These are phyloP conservation scores for Sugiyamaella paludigena DNA, from an alignment of 1,139 yeast genomes.

Conservation along the genomic window DNA sequence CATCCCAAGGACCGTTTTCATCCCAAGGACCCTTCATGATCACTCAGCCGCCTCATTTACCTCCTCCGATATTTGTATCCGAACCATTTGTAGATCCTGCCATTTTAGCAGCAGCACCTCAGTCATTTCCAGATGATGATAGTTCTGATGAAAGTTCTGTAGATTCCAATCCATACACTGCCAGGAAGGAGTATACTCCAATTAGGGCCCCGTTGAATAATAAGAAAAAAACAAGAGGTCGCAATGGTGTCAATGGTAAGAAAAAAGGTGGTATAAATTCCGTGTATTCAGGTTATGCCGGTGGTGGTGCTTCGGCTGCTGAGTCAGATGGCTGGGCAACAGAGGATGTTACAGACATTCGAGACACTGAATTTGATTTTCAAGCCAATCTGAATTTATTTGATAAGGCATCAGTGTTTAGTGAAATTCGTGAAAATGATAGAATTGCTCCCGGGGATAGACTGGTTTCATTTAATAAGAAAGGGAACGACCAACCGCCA, in stretches of 20 bases:
- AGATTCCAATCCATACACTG: constrained; percentile 11
- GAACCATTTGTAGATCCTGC: constrained; percentile 32
- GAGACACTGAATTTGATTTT: constrained; percentile 71
- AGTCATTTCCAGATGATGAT: constrained; percentile 6
- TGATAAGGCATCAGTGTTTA: constrained; percentile 77
- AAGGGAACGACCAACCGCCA: constrained; percentile 10
- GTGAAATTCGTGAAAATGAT: constrained; percentile 68
- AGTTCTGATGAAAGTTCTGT: constrained; percentile 16
- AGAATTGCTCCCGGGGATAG: constrained; percentile 58
- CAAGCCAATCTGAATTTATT: constrained; percentile 78
- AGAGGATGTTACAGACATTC: constrained; percentile 49
- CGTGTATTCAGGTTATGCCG: neutral
- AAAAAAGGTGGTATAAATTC: neutral
- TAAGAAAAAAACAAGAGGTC: constrained; percentile 2
- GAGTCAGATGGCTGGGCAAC: constrained; percentile 49
- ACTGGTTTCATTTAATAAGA: constrained; percentile 71
- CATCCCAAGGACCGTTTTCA: constrained; percentile 2
- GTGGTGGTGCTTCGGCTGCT: constrained; percentile 2
- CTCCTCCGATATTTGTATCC: constrained; percentile 5
- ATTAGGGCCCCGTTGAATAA: neutral
- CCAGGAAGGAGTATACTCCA: constrained; percentile 9
- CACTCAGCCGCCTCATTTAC: constrained; percentile 14
- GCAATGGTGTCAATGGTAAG: neutral
- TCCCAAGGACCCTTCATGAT: too few species aligned
- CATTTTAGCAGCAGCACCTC: constrained; percentile 22